These are phyloP conservation scores for Talaromyces rugulosus DNA, from an alignment of 2,329 filamentous ascomycete species.

Conservation along the genomic window DNA sequence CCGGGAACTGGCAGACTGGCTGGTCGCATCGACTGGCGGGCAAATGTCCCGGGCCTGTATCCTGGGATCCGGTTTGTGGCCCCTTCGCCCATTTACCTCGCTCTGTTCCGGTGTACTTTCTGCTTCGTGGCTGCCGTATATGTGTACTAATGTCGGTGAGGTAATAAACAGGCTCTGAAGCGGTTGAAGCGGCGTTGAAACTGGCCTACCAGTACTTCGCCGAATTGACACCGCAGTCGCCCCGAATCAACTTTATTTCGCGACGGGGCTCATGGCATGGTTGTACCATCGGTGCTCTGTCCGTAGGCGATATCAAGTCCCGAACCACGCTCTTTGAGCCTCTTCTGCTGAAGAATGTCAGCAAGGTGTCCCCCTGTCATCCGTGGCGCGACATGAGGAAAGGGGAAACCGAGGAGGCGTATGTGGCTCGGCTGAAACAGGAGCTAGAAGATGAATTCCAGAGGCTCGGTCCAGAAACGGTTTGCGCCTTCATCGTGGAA, in stretches of 20 bases:
- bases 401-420: slow-evolving; percentile 49
- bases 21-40: slow-evolving; percentile 47
- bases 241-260: slow-evolving; percentile 57
- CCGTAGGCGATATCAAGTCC: slow-evolving; percentile 58
- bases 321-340: slow-evolving; percentile 58
- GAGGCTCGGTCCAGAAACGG: slow-evolving; percentile 57
- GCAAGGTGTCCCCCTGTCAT: slow-evolving; percentile 2
- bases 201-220: slow-evolving; percentile 61
- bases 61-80: slow-evolving; percentile 50
- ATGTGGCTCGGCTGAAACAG: slow-evolving; percentile 54
- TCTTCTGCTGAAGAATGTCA: slow-evolving; percentile 47
- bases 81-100: background rate
- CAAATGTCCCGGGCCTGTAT: slow-evolving; percentile 53
- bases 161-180: slow-evolving; percentile 53
- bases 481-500: slow-evolving; percentile 69
- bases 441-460: slow-evolving; percentile 65
- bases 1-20: slow-evolving; percentile 46
- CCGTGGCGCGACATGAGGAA: background rate
- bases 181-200: slow-evolving; percentile 64
- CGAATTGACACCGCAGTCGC: slow-evolving; percentile 50
- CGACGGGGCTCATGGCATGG: slow-evolving; percentile 65
- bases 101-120: background rate
- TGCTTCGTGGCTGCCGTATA: slow-evolving; percentile 1
- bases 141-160: background rate
- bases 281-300: slow-evolving; percentile 63